Percentiles rank a stretch among this genome's conserved stretches.
Evolutionary conservation across 129 eudicot species (phyloP).

Genomic region (Deinandra increscens): DNA sequence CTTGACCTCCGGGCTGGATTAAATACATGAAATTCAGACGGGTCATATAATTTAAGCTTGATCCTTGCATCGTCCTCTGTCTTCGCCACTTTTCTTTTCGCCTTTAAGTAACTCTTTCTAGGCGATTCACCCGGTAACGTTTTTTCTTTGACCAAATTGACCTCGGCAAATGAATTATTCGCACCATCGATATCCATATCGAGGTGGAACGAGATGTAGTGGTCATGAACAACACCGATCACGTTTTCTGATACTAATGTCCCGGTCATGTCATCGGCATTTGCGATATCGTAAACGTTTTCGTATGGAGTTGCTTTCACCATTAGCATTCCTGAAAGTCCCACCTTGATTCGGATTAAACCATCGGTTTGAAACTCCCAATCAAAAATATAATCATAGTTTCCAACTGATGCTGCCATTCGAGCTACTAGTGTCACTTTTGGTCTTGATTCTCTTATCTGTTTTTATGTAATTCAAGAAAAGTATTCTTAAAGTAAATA

Average conservation of each 20-base stretch:
- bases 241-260: conserved; percentile 53
- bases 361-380: conserved; percentile 70
- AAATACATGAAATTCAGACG: conserved; percentile 47
- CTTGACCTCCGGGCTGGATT: conserved; percentile 42
- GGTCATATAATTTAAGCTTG: conserved; percentile 44
- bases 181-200: conserved; percentile 55
- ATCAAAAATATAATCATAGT: conserved; percentile 57
- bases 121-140: conserved; percentile 38
- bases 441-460: conserved; percentile 64
- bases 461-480: not conserved
- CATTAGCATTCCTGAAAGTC: conserved; percentile 51
- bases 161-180: conserved; percentile 48
- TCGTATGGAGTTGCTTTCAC: conserved; percentile 50
- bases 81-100: conserved; percentile 34
- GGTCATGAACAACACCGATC: conserved; percentile 59
- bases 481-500: not conserved
- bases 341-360: conserved; percentile 54
- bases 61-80: conserved; percentile 51
- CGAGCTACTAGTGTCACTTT: conserved; percentile 61
- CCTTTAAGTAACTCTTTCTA: conserved; percentile 51
- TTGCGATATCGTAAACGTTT: conserved; percentile 28
- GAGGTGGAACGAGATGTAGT: conserved; percentile 46
- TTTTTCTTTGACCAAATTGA: conserved; percentile 44
- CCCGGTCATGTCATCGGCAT: conserved; percentile 35
- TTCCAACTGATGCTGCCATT: conserved; percentile 57